These are phyloP conservation scores for Neonectria neomacrospora DNA, from an alignment of 2,329 filamentous ascomycete genomes.

Conservation along the genomic window DNA sequence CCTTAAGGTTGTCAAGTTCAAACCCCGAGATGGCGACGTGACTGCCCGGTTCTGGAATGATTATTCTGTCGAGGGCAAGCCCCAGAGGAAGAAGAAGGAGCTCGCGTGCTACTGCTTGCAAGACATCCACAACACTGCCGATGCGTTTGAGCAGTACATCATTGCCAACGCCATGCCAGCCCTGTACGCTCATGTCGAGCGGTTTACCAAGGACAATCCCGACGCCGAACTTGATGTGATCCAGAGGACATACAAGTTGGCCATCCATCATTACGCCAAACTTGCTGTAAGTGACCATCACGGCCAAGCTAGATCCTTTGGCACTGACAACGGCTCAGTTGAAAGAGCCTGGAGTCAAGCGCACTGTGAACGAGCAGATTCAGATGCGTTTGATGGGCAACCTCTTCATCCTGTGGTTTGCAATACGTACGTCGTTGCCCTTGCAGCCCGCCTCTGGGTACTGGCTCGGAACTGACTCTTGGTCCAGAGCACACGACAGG, in stretches of 20 bases:
- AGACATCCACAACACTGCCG: slow-evolving; percentile 50
- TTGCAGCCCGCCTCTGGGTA: not conserved
- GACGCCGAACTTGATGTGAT: slow-evolving; percentile 26
- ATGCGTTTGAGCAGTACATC: slow-evolving; percentile 52
- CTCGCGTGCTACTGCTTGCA: slow-evolving; percentile 55
- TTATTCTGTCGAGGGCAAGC: slow-evolving; percentile 29
- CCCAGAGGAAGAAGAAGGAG: slow-evolving; percentile 44
- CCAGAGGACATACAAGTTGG: slow-evolving; percentile 36
- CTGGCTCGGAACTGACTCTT: not conserved
- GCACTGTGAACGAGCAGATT: slow-evolving; percentile 28
- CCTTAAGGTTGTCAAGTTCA: slow-evolving; percentile 56
- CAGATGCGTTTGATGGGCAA: slow-evolving; percentile 53
- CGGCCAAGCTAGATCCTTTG: not conserved
- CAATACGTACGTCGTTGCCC: slow-evolving; percentile 53
- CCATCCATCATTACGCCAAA: slow-evolving; percentile 35
- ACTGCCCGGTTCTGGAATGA: slow-evolving; percentile 54
- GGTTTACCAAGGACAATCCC: slow-evolving; percentile 11
- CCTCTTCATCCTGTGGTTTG: slow-evolving; percentile 59
- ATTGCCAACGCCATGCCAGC: slow-evolving; percentile 41
- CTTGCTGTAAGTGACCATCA: slow-evolving; percentile 36
- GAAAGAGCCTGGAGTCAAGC: not conserved
- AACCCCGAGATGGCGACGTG: slow-evolving; percentile 51
- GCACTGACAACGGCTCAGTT: slow-evolving; percentile 5
- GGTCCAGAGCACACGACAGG: slow-evolving; percentile 57
- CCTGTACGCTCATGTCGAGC: slow-evolving; percentile 40